These are phyloP conservation scores for Neckera pumila DNA, from an alignment of 225 moss, liverwort and hornwort species.

Conservation along the genomic window DNA sequence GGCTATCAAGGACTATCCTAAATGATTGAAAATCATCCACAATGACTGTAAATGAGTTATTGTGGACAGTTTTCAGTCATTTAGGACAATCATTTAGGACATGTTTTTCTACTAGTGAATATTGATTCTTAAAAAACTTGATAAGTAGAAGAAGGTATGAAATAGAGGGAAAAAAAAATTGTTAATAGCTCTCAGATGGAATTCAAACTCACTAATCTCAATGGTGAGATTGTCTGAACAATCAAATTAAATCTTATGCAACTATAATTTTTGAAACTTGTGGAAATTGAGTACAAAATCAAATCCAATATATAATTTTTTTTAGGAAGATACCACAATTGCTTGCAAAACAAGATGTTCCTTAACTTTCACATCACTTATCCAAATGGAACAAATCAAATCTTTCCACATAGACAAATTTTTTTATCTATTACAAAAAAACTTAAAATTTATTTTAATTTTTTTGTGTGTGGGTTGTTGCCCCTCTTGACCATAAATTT, in stretches of 20 bases:
- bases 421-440: neutral
- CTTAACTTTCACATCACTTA: neutral
- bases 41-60: too few species aligned
- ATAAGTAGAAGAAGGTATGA: neutral
- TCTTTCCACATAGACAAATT: neutral
- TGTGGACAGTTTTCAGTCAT: too few species aligned
- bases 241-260: neutral
- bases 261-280: too few species aligned
- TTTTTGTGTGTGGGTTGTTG: neutral
- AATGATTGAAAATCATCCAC: too few species aligned
- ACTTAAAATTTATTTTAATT: neutral
- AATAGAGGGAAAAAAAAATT: neutral
- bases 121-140: neutral
- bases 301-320: accelerated
- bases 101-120: too few species aligned
- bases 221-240: accelerated
- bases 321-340: accelerated
- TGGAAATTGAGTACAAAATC: neutral
- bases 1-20: too few species aligned
- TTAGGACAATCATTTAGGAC: too few species aligned
- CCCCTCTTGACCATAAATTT: neutral
- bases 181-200: neutral
- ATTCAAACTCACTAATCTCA: neutral
- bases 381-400: neutral
- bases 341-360: accelerated